Conservation (phyloP, 1,284 basidiomycete genomes). For the Tylopilus sp. region DNA sequence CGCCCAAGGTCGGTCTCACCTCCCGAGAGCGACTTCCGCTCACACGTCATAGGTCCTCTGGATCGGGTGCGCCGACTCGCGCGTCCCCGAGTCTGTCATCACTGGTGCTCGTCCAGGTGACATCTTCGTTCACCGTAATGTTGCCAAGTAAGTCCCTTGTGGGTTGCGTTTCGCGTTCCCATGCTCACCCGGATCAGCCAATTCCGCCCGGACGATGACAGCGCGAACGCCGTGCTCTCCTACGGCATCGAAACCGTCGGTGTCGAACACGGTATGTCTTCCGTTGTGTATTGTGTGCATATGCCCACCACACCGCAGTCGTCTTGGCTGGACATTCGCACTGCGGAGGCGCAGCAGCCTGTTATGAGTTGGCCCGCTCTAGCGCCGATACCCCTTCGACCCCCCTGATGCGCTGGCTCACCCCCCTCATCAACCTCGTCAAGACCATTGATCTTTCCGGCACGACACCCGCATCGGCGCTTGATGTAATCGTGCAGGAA, state of each 20-base stretch:
- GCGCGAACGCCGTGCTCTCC: slow-evolving; percentile 80
- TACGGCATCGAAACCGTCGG: slow-evolving; percentile 86
- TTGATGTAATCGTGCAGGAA: slow-evolving; percentile 74
- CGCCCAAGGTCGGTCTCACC: slow-evolving; percentile 66
- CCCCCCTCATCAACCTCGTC: slow-evolving; percentile 73
- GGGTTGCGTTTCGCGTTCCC: neutral
- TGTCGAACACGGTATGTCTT: slow-evolving; percentile 81
- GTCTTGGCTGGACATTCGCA: slow-evolving; percentile 85
- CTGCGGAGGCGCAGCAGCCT: slow-evolving; percentile 84
- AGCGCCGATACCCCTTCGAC: slow-evolving; percentile 22
- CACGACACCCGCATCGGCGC: slow-evolving; percentile 52
- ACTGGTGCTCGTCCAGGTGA: slow-evolving; percentile 70
- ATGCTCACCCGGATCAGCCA: slow-evolving; percentile 60
- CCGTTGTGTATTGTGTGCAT: neutral
- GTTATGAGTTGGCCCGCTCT: slow-evolving; percentile 53
- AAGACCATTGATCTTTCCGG: slow-evolving; percentile 59
- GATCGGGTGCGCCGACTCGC: slow-evolving; percentile 81
- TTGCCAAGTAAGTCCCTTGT: slow-evolving; percentile 64
- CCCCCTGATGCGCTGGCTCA: slow-evolving; percentile 72
- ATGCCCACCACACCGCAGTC: slow-evolving; percentile 57
- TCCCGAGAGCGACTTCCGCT: neutral
- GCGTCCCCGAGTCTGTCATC: slow-evolving; percentile 69
- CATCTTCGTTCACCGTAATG: slow-evolving; percentile 76
- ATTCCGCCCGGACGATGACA: slow-evolving; percentile 85
- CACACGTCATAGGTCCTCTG: slow-evolving; percentile 64